Base-by-base conservation (phyloP, 768 basidiomycete genomes). In the Mycena epipterygia region DNA sequence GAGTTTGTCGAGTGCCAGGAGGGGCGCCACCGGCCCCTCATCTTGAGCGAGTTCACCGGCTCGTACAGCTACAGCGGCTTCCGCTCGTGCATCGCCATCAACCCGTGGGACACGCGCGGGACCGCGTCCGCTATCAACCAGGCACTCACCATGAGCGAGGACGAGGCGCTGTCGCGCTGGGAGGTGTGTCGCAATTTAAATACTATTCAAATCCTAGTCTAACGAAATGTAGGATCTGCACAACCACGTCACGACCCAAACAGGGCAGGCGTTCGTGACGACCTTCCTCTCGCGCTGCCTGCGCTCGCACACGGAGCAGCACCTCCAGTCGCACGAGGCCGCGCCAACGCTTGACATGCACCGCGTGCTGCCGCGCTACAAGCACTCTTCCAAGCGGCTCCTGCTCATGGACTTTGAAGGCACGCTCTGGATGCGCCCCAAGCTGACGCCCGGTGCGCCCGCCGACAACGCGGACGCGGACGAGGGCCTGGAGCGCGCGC, bases 1-100 rank as follows among this genome's bases (percentile, higher is more conserved):
- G 93, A 95, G 78, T 95, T 89, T 76, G 93, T 96, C 14, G 93
- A 94, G 79, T 95, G 94, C 75, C 95, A 95, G 78, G 91, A 93
- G 75, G 89, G 82, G 19, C 80, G 86, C 59, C 85, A 88, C 69
- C 82, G 94, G 60, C 91, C 93, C 0, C 86, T 96, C 33, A 90
- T 96, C 70, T 78, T 95, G 68, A 94, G 93, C 76, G 94, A 95
- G 90, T 96, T 96, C 78, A 93, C 95, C 0, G 95, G 95, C 14
- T 91, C 90, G 7, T 96, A 96, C 77, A 92, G 90, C 73, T 95
- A 94, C 76, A 92, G 91, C 53, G 95, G 95, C 17, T 96, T 96
- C 83, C 84, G 95, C 44, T 93, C 92, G 16, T 96, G 94, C 73
- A 93, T 96, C 52, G 90, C 92, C 16, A 86, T 96, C 78, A 96